phyloP scores from a whole-genome alignment of 73 alveolate species.

The Paramecium pentaurelia region DNA sequence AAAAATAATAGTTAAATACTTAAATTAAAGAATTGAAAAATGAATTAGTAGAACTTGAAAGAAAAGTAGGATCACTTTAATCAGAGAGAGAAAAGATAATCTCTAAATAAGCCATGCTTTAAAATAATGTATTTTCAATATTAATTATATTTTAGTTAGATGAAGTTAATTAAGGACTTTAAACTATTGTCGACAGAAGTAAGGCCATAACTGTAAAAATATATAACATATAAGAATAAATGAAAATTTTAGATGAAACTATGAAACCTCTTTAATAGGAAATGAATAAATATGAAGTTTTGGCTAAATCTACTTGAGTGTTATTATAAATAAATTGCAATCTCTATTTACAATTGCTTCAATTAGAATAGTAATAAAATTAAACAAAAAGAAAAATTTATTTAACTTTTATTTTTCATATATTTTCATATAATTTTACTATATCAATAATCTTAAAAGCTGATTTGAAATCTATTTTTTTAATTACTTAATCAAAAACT shows the following conservation, averaged over 20 bases:
- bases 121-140: background rate
- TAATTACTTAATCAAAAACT: background rate
- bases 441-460: background rate
- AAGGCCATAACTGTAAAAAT: background rate
- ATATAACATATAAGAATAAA: conserved; percentile 18
- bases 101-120: background rate
- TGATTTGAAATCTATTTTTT: background rate
- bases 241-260: conserved; percentile 49
- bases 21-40: background rate
- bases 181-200: background rate
- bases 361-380: background rate
- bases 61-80: background rate
- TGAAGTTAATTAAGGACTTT: background rate
- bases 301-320: background rate
- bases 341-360: background rate
- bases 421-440: background rate
- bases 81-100: conserved; percentile 20
- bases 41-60: background rate
- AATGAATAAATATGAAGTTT: conserved; percentile 33
- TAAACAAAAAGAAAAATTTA: background rate
- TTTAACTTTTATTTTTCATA: background rate
- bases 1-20: background rate
- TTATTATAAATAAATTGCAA: background rate
- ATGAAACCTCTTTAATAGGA: conserved; percentile 31
- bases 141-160: background rate